These are phyloP conservation scores for Stachybotrys echinatus DNA, from an alignment of 2,329 filamentous ascomycete species.

Conservation along the genomic window DNA sequence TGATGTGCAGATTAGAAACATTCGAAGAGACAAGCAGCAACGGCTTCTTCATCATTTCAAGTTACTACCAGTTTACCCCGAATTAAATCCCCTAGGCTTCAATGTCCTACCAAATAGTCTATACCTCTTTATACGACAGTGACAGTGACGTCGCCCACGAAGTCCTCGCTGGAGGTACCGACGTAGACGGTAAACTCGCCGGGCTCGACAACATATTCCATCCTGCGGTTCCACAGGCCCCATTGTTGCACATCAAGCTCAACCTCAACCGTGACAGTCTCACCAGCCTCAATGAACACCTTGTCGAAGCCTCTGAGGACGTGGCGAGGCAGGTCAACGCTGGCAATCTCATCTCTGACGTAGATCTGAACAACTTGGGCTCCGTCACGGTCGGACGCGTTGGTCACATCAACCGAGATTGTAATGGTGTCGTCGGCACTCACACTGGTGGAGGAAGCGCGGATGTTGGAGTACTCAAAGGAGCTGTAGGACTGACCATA, in stretches of 20 bases:
- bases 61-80: too few relatives aligned
- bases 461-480: constrained; percentile 53
- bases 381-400: constrained; percentile 51
- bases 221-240: constrained; percentile 52
- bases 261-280: constrained; percentile 47
- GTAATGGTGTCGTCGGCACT: constrained; percentile 48
- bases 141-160: constrained; percentile 51
- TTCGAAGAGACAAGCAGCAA: too few relatives aligned
- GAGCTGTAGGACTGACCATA: constrained; percentile 61
- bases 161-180: constrained; percentile 53
- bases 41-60: too few relatives aligned
- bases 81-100: too few relatives aligned
- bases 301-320: constrained; percentile 64
- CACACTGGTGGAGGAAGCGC: constrained; percentile 42
- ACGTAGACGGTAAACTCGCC: constrained; percentile 61
- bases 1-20: too few relatives aligned
- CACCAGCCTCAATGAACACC: constrained; percentile 53
- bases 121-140: constrained; percentile 29
- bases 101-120: too few relatives aligned
- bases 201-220: constrained; percentile 70
- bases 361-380: constrained; percentile 66
- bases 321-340: constrained; percentile 59
- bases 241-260: constrained; percentile 51
- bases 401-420: constrained; percentile 57
- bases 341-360: constrained; percentile 55